Evolutionary conservation across 176 grass and related monocot genomes (phyloP), one percentile per base, ranked within the genome.

Genomic region (Aegilops tauschii): DNA sequence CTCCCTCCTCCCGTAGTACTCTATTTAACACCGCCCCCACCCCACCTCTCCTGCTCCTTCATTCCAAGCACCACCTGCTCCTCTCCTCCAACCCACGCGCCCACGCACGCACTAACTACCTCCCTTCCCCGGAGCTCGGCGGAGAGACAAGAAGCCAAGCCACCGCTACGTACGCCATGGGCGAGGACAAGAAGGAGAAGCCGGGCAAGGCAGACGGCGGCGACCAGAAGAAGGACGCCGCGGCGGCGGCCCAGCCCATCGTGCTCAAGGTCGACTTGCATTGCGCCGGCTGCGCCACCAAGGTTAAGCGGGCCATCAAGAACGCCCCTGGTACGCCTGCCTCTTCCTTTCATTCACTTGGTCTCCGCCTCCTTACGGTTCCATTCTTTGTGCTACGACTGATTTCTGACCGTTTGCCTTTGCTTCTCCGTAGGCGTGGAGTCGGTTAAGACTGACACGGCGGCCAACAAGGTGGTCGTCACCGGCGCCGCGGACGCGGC

Each of bases 191-290:
- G 68, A 77, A 81, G 18, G 77, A 62, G 23, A 86, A 84, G 82
- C 28, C 31, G 17, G 18, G 2, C 71, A 44, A 61, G 67, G 63
- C 47, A 8, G 23, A 6, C 40, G 74, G 27, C 2, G 84, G 39
- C 8, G 85, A 84, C 13, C 82, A 92, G 71, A 81, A 88, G 75
- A 73, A 91, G 65, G 77, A 79, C 6, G 76, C 25, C 36, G 30
- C 45, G 37, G 37, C 82, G 3, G 21, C 82, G 3, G 21, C 72
- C 56, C 73, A 86, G 65, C 42, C 80, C 17, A 86, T 95, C 23
- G 88, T 90, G 9, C 80, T 95, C 20, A 95, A 92, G 88, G 81
- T 92, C 36, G 93, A 95, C 50, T 82, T 95, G 93, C 93, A 95
- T 82, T 95, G 93, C 86, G 90, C 91, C 47, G 93, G 93, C 9